Evolutionary conservation across 2,329 filamentous ascomycete species (phyloP), one percentile per base, ranked within the genome.

Genomic region (Tetracladium maxilliforme): DNA sequence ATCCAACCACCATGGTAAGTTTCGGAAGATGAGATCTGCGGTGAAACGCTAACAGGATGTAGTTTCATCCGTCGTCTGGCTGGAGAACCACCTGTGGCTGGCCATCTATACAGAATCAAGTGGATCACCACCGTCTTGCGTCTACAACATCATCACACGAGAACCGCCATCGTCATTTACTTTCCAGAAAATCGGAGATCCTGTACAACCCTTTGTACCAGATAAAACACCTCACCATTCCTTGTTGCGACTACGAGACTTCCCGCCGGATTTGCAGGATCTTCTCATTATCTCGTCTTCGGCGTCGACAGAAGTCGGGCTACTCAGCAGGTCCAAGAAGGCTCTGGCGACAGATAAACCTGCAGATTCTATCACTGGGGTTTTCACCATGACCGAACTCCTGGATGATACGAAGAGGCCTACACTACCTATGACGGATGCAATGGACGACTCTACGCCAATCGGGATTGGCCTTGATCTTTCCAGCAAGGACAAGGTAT

Each of bases 11-110:
- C 72, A 82, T 49, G 70, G 77, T 82, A 60, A 47, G 66, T 52
- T 16, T 25, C 13, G 19, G 3, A 15, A 15, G 13, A 5, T 13
- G n/a, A 17, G 12, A 20, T 21, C 7, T 18, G 10, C 34, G 17
- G 14, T 16, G 26, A 19, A 19, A 29, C 27, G 33, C 42, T 50
- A 35, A 54, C 33, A 11, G 13, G 29, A 18, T 13, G 24, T 38
- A 76, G 81, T 92, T 4, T 81, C 83, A 4, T 77, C 78, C 10
- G 62, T 98, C 20, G 64, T 66, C 19, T 98, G 92, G 90, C 63
- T 95, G 12, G 80, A 90, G 42, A 93, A 90, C 38, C 57, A 92
- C 38, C 56, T 87, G 3, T 92, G 94, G 44, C 60, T 95, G 22
- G 63, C 76, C 28, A 68, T 90, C 13, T 77, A 94, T 48, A 82